phyloP scores from a whole-genome alignment of 2,329 filamentous ascomycete genomes.

The Phialocephala subalpina region DNA sequence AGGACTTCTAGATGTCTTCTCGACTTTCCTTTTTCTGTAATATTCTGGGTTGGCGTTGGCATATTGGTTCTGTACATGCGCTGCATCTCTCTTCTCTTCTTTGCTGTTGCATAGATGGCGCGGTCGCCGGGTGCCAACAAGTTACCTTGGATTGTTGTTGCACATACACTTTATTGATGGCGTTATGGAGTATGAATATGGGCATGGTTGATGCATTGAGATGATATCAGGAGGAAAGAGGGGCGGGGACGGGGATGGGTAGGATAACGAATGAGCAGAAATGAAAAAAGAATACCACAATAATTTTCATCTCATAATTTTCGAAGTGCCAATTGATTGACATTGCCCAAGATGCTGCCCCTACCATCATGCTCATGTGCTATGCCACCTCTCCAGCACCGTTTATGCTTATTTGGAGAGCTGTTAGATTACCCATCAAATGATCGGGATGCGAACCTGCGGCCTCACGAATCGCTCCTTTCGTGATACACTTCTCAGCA shows the following conservation, averaged over 20 bases:
- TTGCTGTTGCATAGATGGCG: slow-evolving; percentile 42
- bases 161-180: slow-evolving; percentile 33
- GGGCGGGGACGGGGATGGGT: slow-evolving; percentile 28
- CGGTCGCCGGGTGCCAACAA: slow-evolving; percentile 38
- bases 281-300: slow-evolving; percentile 22
- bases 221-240: slow-evolving; percentile 25
- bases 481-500: neutral
- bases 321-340: neutral
- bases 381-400: slow-evolving; percentile 23
- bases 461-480: neutral
- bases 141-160: slow-evolving; percentile 29
- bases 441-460: neutral
- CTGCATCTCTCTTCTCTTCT: slow-evolving; percentile 35
- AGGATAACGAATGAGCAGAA: slow-evolving; percentile 29
- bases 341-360: neutral
- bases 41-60: slow-evolving; percentile 31
- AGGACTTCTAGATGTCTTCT: slow-evolving; percentile 81
- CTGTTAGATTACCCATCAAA: neutral
- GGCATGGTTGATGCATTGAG: slow-evolving; percentile 29
- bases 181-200: slow-evolving; percentile 37
- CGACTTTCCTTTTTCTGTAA: slow-evolving; percentile 18
- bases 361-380: neutral
- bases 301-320: neutral
- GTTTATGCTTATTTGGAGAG: slow-evolving; percentile 17
- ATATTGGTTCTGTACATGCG: slow-evolving; percentile 34